Base-by-base conservation (phyloP, 1,284 basidiomycete species). In the Inonotus hispidus region DNA sequence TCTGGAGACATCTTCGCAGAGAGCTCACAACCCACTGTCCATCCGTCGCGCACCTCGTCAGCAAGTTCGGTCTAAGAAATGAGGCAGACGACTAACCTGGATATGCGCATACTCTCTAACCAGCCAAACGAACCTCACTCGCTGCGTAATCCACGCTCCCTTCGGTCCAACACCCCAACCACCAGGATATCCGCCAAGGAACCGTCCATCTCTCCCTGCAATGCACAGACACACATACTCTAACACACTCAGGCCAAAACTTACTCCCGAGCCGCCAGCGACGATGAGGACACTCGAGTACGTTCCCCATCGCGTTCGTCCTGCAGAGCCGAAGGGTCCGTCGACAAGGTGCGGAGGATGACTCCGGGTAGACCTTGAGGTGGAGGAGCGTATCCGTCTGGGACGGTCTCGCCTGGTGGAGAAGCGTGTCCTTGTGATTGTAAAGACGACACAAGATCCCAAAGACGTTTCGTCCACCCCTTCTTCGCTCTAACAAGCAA, bases 101-200 rank as follows among this genome's bases (percentile, higher is more conserved):
- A 63, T 60, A 47, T 63, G 58, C 29, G 58, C 61, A 47, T 63
- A 92, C 70, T 94, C 92, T 56, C 90, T 79, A 53, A 92, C 79
- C 53, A 94, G 81, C 93, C 93, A 95, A 2, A 94, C 82, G 66
- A 95, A 92, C 25, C 91, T 79, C 0, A 93, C 80, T 1, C 90
- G 79, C 43, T 72, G 76, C 1, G 82, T 84, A 61, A 76, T 74
- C 66, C 80, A 83, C 46, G 74, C 76, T 2, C 70, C 71, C 16
- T 68, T 68, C 43, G 66, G 67, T 1, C 71, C 71, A 50, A 73
- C 68, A 4, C 77, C 74, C 74, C 74, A 77, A 4, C 80, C 75
- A 19, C 79, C 77, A 2, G 72, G 66, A 46, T 70, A 71, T 2
- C 78, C 77, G 14, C 80, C 81, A 21, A 78, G 72, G 68, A 70